Base-by-base conservation (phyloP, 2,329 filamentous ascomycete genomes). In the Hypoxylon rubiginosum region DNA sequence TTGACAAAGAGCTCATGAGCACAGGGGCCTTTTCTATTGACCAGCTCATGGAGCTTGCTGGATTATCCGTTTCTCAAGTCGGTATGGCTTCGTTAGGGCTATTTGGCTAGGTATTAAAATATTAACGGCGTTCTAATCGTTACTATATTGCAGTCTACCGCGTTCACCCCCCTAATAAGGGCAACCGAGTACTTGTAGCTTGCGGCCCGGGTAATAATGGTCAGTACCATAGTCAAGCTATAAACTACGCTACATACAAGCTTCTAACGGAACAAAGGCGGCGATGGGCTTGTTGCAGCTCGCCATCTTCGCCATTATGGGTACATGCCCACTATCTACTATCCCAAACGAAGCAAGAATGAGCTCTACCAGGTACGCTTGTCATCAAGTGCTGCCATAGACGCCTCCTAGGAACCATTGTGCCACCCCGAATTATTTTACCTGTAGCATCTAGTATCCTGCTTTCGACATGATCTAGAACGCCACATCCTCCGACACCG, bases 31-130 rank as follows among this genome's bases (percentile, higher is more conserved):
- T 97, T 81, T 97, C 93, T 10, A 87, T 99, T 59, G 96, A 98
- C 77, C 96, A 99, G 80, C 84, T 99, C 52, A 98, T 99, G 96
- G 96, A 98, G 78, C 83, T 99, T 7, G 96, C 96, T 46, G 96
- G 96, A 0, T 85, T 99, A 0, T 94, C 94, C 0, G 94, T 98
- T 26, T 95, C 95, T 11, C 94, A 98, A 84, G 94, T 92, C 54
- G 90, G 93, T 94, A 77, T 30, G 43, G 9, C 1, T 60, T 49
- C 6, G 28, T 34, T 43, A 30, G 30, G 13, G 51, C 45, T 28
- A 15, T 9, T 41, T 19, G 32, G 41, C 32, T 15, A 34, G 32
- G 17, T 15, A 21, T 13, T 11, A 21, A 34, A 13, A 17, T 15
- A 21, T 13, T 9, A 28, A 21, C 46, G 32, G 9, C 19, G 52